Evolutionary conservation across 2,329 filamentous ascomycete genomes (phyloP), one percentile per base, ranked within the genome.

Genomic region (Apiospora marii): DNA sequence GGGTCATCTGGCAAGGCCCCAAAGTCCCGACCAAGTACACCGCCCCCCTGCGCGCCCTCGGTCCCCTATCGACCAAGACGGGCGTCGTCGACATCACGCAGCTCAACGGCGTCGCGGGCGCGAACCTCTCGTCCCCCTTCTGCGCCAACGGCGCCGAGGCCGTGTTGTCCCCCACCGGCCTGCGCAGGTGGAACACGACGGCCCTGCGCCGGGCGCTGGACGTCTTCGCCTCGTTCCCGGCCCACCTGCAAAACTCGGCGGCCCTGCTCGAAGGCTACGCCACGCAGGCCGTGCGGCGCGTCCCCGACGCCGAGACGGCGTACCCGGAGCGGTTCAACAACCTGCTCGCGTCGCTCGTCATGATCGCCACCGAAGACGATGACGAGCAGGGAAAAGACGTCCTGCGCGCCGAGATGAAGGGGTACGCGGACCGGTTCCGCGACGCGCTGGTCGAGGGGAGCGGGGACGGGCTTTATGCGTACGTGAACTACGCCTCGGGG

Each of bases 401-500:
- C 16, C 7, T 12, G 19, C 34, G 19, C 10, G 58, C 30, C 58
- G 58, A 64, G 34, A 41, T 64, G 58, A 12, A 24, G n/a, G 34
- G n/a, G 58, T 64, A 64, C 10, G 58, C 58, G 10, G 19, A 64
- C 8, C 58, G 10, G 34, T 64, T 64, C 7, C 58, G 58, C 22
- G 34, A 7, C 19, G 58, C 58, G 19, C 19, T 64, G 58, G 8
- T 64, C 8, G 34, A 64, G 34, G 58, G 74, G 13, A 75, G 74
- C 49, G 14, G 68, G 13, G 75, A 75, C 16, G 41, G 24, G 41
- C 51, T 77, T 3, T 67, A 73, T 4, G 74, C 79, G 0, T 81
- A 80, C 58, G 73, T 80, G 16, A 80, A 75, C 67, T 81, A 80
- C 72, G 79, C 75, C 2, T 74, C 76, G 43, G 78, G 80, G 8